Evolutionary conservation across 805 yeast genomes (phyloP), one percentile per base, ranked within the genome.

Genomic region (Spathaspora girioi): DNA sequence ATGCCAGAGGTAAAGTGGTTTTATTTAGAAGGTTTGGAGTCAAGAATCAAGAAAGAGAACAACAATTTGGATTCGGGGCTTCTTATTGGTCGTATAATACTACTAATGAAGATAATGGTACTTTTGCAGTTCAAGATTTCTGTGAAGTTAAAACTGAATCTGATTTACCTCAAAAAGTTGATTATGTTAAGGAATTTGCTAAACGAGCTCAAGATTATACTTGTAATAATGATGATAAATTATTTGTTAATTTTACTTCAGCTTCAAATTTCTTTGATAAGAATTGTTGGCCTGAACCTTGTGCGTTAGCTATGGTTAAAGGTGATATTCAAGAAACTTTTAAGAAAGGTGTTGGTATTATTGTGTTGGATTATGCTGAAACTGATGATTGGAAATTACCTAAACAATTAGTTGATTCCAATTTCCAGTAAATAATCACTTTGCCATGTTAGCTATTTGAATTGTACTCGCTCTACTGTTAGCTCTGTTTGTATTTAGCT

Each of bases 1-100:
- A 84, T 48, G 77, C 77, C 29, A 78, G 92, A 57, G 92, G 93
- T 17, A 87, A 84, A 64, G 80, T 74, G 17, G 62, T 86, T 12
- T 66, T 87, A 43, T 83, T 87, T 65, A 75, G 94, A 62, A 77
- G 94, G 62, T 87, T 86, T 59, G 87, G 87, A n/a, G 82, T 82
- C 38, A 68, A 72, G 20, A 71, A 82, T 56, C 74, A 76, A 32
- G 71, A 75, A 23, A 64, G 68, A 50, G 63, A 61, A 38, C 55
- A 53, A n/a, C 63, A 75, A 32, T 81, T 77, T 58, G 94, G 94
- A 10, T 79, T 87, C 52, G 84, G 84, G 31, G 91, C 91, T 11
- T 66, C 82, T 3, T 69, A 76, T 54, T 87, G 93, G 92, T 58
- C 66, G 31, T 83, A 84, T 68, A 84, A 86, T 66, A 77, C 86